Evolutionary conservation across 768 basidiomycete genomes (phyloP).

Genomic region (Lentinula boryana): DNA sequence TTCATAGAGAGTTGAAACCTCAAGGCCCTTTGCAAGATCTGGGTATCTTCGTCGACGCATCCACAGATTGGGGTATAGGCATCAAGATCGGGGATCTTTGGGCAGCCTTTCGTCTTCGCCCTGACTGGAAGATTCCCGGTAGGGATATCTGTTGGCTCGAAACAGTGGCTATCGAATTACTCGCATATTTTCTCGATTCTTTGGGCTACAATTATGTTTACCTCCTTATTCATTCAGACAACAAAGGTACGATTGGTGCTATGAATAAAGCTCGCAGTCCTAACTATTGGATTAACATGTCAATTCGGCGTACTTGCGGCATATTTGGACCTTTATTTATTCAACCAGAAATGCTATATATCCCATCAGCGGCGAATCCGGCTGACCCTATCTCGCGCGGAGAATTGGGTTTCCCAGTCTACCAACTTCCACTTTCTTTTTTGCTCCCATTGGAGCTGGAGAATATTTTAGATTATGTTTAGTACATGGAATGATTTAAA

Average conservation of each 20-base stretch:
- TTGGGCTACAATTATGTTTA: constrained; percentile 16
- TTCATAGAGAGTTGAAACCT: constrained; percentile 9
- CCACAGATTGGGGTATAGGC: constrained; percentile 35
- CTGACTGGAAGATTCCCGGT: constrained; percentile 10
- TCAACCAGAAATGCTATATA: constrained; percentile 9
- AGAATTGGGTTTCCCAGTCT: neutral
- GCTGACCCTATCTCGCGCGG: constrained; percentile 18
- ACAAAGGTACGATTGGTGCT: constrained; percentile 27
- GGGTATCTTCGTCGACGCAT: constrained; percentile 28
- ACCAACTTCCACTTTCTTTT: constrained; percentile 1
- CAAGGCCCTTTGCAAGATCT: constrained; percentile 7
- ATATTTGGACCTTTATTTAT: constrained; percentile 3
- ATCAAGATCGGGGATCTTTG: constrained; percentile 20
- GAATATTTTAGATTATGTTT: neutral
- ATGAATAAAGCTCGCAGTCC: constrained; percentile 12
- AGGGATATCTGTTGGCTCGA: constrained; percentile 21
- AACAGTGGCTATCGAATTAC: constrained; percentile 15
- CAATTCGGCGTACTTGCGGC: constrained; percentile 7
- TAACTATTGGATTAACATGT: constrained; percentile 14
- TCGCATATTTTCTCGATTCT: constrained; percentile 5
- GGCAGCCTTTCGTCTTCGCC: constrained; percentile 19
- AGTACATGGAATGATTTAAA: no score
- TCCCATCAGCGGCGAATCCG: constrained; percentile 11
- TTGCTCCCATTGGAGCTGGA: neutral
- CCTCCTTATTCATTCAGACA: constrained; percentile 25